Conservation (phyloP, 2,329 filamentous ascomycete genomes). For the Sporothrix curviconia region DNA sequence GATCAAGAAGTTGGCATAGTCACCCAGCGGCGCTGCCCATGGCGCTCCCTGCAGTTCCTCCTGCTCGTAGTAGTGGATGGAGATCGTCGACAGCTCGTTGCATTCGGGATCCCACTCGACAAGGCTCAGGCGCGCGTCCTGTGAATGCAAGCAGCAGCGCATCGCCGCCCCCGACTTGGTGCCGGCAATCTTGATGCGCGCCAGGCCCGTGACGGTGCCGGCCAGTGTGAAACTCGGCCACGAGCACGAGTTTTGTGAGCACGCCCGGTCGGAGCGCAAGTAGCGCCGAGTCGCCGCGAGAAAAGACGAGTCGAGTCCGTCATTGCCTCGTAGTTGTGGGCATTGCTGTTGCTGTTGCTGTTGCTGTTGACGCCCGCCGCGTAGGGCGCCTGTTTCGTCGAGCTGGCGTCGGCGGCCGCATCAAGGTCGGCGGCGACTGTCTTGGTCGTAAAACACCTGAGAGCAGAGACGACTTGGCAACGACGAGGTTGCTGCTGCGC, state of each 20-base stretch:
- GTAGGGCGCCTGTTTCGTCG: conserved; percentile 28
- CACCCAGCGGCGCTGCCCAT: conserved; percentile 69
- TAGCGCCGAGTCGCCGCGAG: conserved; percentile 55
- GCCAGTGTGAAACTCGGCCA: conserved; percentile 78
- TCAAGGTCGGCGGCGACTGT: conserved; percentile 59
- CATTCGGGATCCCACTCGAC: conserved; percentile 87
- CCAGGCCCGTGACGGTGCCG: conserved; percentile 78
- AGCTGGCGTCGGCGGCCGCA: conserved; percentile 29
- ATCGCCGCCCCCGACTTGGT: conserved; percentile 76
- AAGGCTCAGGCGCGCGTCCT: conserved; percentile 87
- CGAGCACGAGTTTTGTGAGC: conserved; percentile 72
- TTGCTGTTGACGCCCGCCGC: conserved; percentile 18
- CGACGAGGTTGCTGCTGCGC: conserved; percentile 73
- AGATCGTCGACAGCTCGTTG: conserved; percentile 75
- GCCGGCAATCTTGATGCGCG: conserved; percentile 63
- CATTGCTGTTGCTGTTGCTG: conserved; percentile 52
- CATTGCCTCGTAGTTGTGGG: no score
- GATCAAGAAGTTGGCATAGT: conserved; percentile 73
- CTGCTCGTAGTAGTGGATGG: conserved; percentile 96
- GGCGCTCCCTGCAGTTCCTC: conserved; percentile 79
- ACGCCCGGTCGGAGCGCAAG: conserved; percentile 56
- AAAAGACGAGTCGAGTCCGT: conserved; percentile 60
- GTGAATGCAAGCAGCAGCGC: conserved; percentile 76
- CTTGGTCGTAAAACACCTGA: conserved; percentile 81
- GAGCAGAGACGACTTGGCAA: conserved; percentile 87